Percentiles rank a stretch among this genome's conserved stretches.
phyloP scores from a whole-genome alignment of 495 filamentous ascomycete genomes.

The Terfezia claveryi region DNA sequence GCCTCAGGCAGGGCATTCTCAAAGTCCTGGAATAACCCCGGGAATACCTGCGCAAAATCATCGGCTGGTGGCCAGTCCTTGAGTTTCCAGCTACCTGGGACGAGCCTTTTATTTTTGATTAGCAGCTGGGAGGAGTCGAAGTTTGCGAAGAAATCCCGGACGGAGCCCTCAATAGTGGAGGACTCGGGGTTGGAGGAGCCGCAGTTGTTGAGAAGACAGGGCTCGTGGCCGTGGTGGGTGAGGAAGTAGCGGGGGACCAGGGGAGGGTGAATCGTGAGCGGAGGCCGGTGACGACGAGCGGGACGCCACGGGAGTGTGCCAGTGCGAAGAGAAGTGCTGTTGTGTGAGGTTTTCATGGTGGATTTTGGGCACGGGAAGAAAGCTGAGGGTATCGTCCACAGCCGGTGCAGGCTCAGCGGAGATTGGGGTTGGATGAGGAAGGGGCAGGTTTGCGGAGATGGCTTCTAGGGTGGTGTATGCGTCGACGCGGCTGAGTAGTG shows the following conservation, averaged over 20 bases:
- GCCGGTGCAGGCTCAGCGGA: neutral
- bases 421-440: neutral
- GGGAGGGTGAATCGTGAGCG: conserved; percentile 13
- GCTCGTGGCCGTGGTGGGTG: conserved; percentile 6
- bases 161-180: conserved; percentile 2
- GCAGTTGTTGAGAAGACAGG: conserved; percentile 14
- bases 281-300: conserved; percentile 15
- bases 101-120: neutral
- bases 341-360: conserved; percentile 3
- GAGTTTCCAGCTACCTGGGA: conserved; percentile 2
- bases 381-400: conserved; percentile 2
- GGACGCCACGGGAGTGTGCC: conserved; percentile 11
- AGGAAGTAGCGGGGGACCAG: conserved; percentile 18
- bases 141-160: conserved; percentile 12
- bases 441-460: neutral
- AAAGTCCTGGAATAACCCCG: conserved; percentile 17
- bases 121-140: conserved; percentile 2
- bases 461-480: neutral
- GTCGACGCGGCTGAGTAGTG: neutral
- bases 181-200: neutral
- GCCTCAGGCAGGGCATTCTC: conserved; percentile 18
- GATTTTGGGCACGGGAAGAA: conserved; percentile 12
- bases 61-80: conserved; percentile 20
- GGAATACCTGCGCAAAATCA: conserved; percentile 16
- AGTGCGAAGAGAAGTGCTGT: conserved; percentile 8